phyloP scores from a whole-genome alignment of 257 asterid genomes.

The Craterostigma plantagineum region DNA sequence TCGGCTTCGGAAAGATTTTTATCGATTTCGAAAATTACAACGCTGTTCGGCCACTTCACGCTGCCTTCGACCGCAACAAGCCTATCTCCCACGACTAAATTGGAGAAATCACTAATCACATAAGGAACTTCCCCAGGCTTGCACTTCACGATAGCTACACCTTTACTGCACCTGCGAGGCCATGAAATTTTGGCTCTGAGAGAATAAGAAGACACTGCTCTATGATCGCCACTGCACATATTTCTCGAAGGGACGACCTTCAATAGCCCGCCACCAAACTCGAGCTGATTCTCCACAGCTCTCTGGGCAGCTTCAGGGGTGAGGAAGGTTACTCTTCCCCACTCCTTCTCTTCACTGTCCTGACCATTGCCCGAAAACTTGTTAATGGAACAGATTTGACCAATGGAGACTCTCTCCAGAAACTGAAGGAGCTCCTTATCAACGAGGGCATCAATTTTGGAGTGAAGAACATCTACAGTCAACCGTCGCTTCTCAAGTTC shows the following conservation, averaged over 20 bases:
- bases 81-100: constrained; percentile 26
- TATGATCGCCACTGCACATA: constrained; percentile 25
- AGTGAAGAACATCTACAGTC: constrained; percentile 56
- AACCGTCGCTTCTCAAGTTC: constrained; percentile 70
- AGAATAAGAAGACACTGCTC: constrained; percentile 26
- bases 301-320: constrained; percentile 65
- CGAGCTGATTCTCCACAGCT: constrained; percentile 27
- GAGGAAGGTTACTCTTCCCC: constrained; percentile 84
- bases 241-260: constrained; percentile 42
- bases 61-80: constrained; percentile 22
- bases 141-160: constrained; percentile 58
- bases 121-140: constrained; percentile 30
- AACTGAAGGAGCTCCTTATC: constrained; percentile 51
- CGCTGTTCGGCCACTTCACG: constrained; percentile 12
- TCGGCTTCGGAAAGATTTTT: constrained; percentile 47
- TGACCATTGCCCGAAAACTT: constrained; percentile 24
- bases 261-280: constrained; percentile 36
- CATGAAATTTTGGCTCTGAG: constrained; percentile 60
- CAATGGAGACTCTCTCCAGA: constrained; percentile 42
- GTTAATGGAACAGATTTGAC: constrained; percentile 37
- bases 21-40: constrained; percentile 36
- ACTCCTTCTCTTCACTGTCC: constrained; percentile 36
- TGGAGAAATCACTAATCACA: constrained; percentile 33
- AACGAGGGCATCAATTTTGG: constrained; percentile 23
- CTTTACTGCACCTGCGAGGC: constrained; percentile 86